phyloP scores from a whole-genome alignment of 306 rosid species.

The Quercus dentata region DNA sequence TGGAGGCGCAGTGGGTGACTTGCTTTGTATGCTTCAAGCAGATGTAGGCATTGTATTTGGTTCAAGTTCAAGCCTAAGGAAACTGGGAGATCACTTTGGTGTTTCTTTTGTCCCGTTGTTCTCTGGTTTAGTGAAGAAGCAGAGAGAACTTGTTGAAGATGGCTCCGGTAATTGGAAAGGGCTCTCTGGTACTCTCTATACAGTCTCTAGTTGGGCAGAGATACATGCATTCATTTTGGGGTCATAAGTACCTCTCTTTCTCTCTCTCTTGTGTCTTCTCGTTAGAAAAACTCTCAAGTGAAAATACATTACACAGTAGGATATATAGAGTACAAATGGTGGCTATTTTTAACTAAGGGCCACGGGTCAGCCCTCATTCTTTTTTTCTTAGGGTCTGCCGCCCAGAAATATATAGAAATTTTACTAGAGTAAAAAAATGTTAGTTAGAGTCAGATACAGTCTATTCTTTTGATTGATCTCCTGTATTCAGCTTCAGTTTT shows the following conservation, averaged over 20 bases:
- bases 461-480: not conserved
- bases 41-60: slow-evolving; percentile 93
- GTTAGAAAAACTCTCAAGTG: not conserved
- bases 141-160: slow-evolving; percentile 55
- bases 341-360: not conserved
- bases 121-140: slow-evolving; percentile 75
- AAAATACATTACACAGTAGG: not conserved
- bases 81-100: slow-evolving; percentile 66
- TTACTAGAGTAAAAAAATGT: not conserved
- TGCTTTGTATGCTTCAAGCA: slow-evolving; percentile 92
- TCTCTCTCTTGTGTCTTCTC: not conserved
- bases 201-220: slow-evolving; percentile 92
- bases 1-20: slow-evolving; percentile 92
- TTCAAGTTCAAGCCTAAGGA: slow-evolving; percentile 87
- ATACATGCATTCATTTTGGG: slow-evolving; percentile 95
- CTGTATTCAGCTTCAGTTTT: not conserved
- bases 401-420: not conserved
- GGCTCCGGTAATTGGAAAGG: slow-evolving; percentile 67
- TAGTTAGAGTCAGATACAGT: not conserved
- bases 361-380: slow-evolving; percentile 1
- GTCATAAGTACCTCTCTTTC: slow-evolving; percentile 11
- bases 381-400: slow-evolving; percentile 2
- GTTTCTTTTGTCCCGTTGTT: slow-evolving; percentile 76
- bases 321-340: slow-evolving; percentile 3
- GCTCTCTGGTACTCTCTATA: slow-evolving; percentile 78